These are phyloP conservation scores for Rhododendron henanense DNA, from an alignment of 148 eudicot species.

Conservation along the genomic window DNA sequence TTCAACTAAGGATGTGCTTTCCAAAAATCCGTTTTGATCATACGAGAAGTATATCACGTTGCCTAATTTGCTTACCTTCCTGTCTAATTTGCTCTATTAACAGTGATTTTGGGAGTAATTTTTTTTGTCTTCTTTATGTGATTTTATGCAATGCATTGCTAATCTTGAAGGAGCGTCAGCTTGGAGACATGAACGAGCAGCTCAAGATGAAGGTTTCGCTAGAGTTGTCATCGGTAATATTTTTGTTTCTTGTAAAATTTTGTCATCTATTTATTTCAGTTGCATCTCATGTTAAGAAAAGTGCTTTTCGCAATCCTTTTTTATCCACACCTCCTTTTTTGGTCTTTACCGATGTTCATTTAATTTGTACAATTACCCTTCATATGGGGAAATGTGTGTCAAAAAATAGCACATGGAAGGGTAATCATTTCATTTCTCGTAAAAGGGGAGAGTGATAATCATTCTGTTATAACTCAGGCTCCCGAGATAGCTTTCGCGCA, in stretches of 20 bases:
- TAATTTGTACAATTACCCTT: background rate
- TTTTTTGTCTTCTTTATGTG: background rate
- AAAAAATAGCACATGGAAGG: background rate
- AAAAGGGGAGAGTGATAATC: background rate
- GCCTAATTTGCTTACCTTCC: background rate
- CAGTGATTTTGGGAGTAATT: background rate
- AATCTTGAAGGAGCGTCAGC: constrained; percentile 70
- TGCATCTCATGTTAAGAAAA: background rate
- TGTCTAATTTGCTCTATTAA: background rate
- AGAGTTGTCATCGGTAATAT: constrained; percentile 38
- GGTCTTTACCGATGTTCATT: background rate
- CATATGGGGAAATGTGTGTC: background rate
- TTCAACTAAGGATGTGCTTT: background rate
- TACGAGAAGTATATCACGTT: background rate
- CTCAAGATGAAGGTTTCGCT: constrained; percentile 75
- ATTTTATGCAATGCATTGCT: background rate
- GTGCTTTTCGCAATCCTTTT: background rate
- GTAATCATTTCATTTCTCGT: background rate
- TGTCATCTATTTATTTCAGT: background rate
- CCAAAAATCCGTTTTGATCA: background rate
- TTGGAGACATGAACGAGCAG: constrained; percentile 87
- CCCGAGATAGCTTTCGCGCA: no score
- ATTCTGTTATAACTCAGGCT: no score
- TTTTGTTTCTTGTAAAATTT: background rate
- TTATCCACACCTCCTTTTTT: background rate